Conservation (phyloP, 495 filamentous ascomycete species). For the Pseudevernia furfuracea region DNA sequence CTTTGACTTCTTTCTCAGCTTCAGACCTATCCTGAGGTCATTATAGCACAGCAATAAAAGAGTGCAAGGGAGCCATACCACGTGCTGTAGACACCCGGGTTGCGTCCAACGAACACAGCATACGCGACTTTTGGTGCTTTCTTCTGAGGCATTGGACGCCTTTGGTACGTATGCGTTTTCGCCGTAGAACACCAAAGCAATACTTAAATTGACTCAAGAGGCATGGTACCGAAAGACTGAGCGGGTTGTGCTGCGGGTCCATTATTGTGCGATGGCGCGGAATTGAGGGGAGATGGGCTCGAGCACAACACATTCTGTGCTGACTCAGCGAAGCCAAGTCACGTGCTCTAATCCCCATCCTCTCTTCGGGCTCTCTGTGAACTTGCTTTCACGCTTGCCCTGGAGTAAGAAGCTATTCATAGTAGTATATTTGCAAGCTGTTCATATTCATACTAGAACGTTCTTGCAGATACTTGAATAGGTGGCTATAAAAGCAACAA, state of each 20-base stretch:
- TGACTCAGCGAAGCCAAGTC: neutral
- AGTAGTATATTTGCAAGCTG: too few species aligned
- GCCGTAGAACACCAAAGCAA: neutral
- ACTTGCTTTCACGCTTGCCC: neutral
- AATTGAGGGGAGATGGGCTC: neutral
- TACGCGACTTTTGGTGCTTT: constrained; percentile 16
- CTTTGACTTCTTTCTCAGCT: constrained; percentile 12
- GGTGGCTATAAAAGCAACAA: neutral
- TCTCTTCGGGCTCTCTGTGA: neutral
- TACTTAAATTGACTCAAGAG: neutral
- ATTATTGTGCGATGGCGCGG: neutral
- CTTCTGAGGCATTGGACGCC: neutral
- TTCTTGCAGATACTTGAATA: neutral
- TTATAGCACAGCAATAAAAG: neutral
- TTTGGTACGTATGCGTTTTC: neutral
- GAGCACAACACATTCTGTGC: neutral
- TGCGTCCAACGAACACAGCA: constrained; percentile 14
- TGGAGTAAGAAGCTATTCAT: too few species aligned
- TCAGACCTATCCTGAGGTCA: constrained; percentile 7
- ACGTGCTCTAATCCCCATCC: neutral
- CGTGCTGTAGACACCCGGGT: constrained; percentile 15
- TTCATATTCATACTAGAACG: too few species aligned
- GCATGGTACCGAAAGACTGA: neutral
- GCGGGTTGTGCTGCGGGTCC: neutral
- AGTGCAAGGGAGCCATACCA: constrained; percentile 5